Conservation (phyloP, 164 flowering plant genomes). For the Pachysandra terminalis region DNA sequence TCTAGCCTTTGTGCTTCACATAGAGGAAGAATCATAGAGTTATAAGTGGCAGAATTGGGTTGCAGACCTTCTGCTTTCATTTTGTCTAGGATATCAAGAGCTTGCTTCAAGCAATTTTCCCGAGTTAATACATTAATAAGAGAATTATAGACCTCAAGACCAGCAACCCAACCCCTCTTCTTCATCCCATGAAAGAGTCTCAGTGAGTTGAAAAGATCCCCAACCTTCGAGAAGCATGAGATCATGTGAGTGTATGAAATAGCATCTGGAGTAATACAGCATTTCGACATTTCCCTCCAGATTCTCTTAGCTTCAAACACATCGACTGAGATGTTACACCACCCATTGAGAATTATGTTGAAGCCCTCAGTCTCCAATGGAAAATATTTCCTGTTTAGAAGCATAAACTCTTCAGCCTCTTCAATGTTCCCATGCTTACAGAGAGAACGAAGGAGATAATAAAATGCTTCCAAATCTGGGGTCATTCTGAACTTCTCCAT, state of each 20-base stretch:
- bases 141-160: conserved; percentile 69
- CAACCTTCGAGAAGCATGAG: conserved; percentile 75
- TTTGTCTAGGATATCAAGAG: conserved; percentile 55
- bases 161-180: conserved; percentile 66
- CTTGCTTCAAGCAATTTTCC: conserved; percentile 78
- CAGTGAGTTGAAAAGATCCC: conserved; percentile 79
- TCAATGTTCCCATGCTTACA: conserved; percentile 73
- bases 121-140: conserved; percentile 59
- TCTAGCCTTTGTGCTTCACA: conserved; percentile 61
- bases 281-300: conserved; percentile 89
- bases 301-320: conserved; percentile 81
- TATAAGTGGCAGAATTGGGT: conserved; percentile 60
- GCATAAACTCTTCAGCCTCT: conserved; percentile 90
- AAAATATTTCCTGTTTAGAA: conserved; percentile 59
- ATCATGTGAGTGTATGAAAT: conserved; percentile 73
- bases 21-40: conserved; percentile 66
- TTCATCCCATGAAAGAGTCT: conserved; percentile 89
- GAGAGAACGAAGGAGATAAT: conserved; percentile 47
- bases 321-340: conserved; percentile 71
- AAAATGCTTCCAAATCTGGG: conserved; percentile 53
- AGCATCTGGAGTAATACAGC: conserved; percentile 63
- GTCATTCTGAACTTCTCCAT: conserved; percentile 67
- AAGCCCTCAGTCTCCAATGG: conserved; percentile 68
- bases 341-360: conserved; percentile 81
- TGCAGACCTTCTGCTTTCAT: conserved; percentile 53